Evolutionary conservation across 2,329 filamentous ascomycete genomes (phyloP).

Genomic region (Penicillium polonicum): DNA sequence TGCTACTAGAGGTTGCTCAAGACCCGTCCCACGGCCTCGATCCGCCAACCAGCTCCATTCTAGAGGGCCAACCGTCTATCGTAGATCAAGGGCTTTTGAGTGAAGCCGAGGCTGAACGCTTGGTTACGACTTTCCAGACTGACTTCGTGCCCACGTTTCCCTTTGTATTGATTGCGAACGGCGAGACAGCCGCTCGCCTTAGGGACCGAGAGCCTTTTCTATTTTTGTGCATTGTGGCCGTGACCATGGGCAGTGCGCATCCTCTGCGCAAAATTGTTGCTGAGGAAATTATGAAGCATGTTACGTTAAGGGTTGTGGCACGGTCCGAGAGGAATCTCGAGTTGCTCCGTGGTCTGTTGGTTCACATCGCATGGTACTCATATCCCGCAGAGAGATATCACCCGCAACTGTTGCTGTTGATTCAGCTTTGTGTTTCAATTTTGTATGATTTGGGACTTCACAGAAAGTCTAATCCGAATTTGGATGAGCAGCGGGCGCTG

Average conservation of each 20-base stretch:
- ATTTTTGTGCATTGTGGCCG: background rate
- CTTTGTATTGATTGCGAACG: background rate
- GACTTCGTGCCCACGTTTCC: background rate
- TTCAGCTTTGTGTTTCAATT: background rate
- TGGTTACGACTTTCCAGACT: background rate
- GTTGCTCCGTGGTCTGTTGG: background rate
- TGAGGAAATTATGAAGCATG: background rate
- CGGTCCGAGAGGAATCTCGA: background rate
- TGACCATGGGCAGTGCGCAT: background rate
- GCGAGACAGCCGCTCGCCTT: background rate
- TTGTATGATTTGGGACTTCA: background rate
- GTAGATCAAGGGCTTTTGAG: background rate
- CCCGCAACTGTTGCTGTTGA: background rate
- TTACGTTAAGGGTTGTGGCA: background rate
- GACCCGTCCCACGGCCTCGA: background rate
- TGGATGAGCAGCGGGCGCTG: background rate
- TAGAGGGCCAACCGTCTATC: background rate
- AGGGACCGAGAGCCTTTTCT: background rate
- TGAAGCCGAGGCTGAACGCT: background rate
- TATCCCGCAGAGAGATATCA: background rate
- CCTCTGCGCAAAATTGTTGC: background rate
- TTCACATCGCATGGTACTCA: background rate
- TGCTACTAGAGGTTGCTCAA: background rate
- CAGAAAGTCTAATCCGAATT: background rate
- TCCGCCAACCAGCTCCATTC: background rate